Conservation (phyloP, 2,329 filamentous ascomycete species). For the Bretziella fagacearum region DNA sequence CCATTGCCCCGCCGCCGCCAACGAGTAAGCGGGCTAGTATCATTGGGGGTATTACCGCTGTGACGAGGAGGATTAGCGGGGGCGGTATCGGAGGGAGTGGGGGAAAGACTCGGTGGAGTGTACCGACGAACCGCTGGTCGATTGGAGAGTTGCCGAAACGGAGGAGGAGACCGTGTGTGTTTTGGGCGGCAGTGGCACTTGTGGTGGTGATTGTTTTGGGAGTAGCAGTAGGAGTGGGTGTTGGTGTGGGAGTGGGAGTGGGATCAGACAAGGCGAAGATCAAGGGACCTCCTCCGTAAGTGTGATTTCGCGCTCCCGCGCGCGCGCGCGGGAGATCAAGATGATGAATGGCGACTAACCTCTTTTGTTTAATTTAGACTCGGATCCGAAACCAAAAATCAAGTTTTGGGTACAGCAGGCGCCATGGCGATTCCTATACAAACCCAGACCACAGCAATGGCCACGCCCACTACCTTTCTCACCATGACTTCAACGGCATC, state of each 20-base stretch:
- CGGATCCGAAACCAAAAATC: too few species aligned
- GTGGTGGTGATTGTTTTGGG: constrained; percentile 22
- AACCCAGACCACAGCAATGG: not conserved
- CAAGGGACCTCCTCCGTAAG: too few species aligned
- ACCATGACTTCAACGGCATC: constrained; percentile 16
- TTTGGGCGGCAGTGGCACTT: constrained; percentile 23
- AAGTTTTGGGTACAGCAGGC: too few species aligned
- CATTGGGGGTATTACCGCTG: too few species aligned
- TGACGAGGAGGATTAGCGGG: not conserved
- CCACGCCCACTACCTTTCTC: not conserved
- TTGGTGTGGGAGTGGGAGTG: constrained; percentile 22
- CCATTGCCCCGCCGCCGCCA: not conserved
- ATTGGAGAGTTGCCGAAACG: constrained; percentile 17
- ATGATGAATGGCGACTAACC: too few species aligned
- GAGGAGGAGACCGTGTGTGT: constrained; percentile 20
- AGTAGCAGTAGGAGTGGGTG: constrained; percentile 26
- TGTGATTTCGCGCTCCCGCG: too few species aligned
- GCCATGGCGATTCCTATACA: too few species aligned
- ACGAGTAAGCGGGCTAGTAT: too few species aligned
- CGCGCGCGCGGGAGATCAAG: too few species aligned
- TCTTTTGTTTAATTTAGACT: too few species aligned
- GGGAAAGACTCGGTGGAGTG: constrained; percentile 9
- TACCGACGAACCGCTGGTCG: constrained; percentile 14
- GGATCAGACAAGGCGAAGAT: not conserved
- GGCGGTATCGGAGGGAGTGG: not conserved